Evolutionary conservation across 441 rosid species (phyloP).

Genomic region (Erodium trifolium): DNA sequence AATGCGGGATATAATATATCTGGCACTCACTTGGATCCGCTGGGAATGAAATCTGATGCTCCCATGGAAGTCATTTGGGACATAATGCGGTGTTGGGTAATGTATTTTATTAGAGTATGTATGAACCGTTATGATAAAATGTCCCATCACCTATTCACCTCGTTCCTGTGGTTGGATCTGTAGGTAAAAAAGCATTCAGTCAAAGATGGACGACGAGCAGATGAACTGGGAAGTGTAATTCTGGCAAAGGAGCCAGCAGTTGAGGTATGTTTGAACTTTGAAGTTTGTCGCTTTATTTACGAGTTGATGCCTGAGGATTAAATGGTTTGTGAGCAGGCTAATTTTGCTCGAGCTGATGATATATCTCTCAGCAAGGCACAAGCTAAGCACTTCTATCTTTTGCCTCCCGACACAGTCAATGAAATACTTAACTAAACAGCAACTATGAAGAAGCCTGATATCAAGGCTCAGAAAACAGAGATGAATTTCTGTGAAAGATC

Average conservation of each 20-base stretch:
- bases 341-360: conserved; percentile 75
- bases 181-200: conserved; percentile 92
- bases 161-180: conserved; percentile 11
- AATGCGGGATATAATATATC: conserved; percentile 89
- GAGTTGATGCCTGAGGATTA: no score
- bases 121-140: conserved; percentile 2
- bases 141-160: no score
- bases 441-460: no score
- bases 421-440: no score
- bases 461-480: no score
- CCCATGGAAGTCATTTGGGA: conserved; percentile 97
- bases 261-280: conserved; percentile 37
- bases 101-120: no score
- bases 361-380: conserved; percentile 95
- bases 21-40: conserved; percentile 82
- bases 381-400: no score
- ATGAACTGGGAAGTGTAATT: conserved; percentile 80
- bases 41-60: conserved; percentile 90
- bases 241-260: conserved; percentile 79
- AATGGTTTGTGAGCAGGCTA: conserved; percentile 41
- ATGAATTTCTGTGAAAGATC: no score
- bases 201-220: conserved; percentile 70
- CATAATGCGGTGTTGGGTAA: conserved; percentile 98
- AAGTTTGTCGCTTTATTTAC: no score
- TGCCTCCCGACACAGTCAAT: no score